phyloP scores from a whole-genome alignment of 2,329 filamentous ascomycete species.

The Beauveria rudraprayagi region DNA sequence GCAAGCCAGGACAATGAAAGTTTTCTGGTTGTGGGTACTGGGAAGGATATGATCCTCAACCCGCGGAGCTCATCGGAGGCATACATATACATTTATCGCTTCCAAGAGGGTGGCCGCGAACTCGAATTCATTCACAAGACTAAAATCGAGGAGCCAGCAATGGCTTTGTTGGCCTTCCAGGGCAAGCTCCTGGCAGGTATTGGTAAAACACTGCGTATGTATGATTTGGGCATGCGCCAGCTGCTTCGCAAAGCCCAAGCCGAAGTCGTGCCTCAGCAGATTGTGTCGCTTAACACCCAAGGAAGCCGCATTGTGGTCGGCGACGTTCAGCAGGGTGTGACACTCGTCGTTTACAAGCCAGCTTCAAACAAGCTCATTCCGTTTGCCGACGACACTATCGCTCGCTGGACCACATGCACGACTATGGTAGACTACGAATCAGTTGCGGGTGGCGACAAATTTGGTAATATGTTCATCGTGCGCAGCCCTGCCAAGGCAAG shows the following conservation, averaged over 20 bases:
- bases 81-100: slow-evolving; percentile 86
- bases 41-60: slow-evolving; percentile 76
- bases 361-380: slow-evolving; percentile 87
- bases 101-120: slow-evolving; percentile 77
- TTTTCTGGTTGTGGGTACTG: slow-evolving; percentile 91
- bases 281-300: slow-evolving; percentile 82
- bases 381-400: slow-evolving; percentile 83
- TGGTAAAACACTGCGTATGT: slow-evolving; percentile 73
- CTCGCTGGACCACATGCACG: slow-evolving; percentile 83
- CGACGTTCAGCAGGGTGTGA: slow-evolving; percentile 86
- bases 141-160: slow-evolving; percentile 78
- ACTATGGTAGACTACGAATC: slow-evolving; percentile 98
- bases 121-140: slow-evolving; percentile 97
- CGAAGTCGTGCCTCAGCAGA: slow-evolving; percentile 69
- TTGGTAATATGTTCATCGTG: slow-evolving; percentile 91
- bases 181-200: slow-evolving; percentile 82
- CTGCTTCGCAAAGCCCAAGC: slow-evolving; percentile 87
- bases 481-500: slow-evolving; percentile 80
- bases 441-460: slow-evolving; percentile 90
- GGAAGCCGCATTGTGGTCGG: slow-evolving; percentile 86
- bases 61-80: slow-evolving; percentile 70
- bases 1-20: slow-evolving; percentile 79
- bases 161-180: slow-evolving; percentile 88
- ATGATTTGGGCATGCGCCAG: slow-evolving; percentile 88
- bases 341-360: slow-evolving; percentile 88